Base-by-base conservation (phyloP, 2,329 filamentous ascomycete species). In the Diaporthe destruens region DNA sequence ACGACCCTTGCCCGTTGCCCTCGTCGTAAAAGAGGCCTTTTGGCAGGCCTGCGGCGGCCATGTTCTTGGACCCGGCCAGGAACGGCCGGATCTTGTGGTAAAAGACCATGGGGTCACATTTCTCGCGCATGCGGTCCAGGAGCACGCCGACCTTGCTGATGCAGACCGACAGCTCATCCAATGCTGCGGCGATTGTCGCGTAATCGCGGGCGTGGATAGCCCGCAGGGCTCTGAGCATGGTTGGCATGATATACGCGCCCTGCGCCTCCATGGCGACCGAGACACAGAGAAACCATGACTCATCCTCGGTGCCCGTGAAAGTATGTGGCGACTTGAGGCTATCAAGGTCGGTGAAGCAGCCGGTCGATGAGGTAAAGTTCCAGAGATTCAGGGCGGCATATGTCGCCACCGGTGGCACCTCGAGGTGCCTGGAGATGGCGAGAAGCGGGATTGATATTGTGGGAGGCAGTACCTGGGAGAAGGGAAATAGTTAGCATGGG, bases 281-380 rank as follows among this genome's bases (percentile, higher is more conserved):
- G 74, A 98, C 75, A 49, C 96, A 86, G 77, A 95, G 95, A 83
- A 98, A 98, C 96, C 96, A 98, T 77, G 95, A 94, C 82, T 98
- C 96, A 76, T 97, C 95, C 66, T 92, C 84, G 9, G 94, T 96
- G 34, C 94, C 95, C 6, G 95, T 98, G 78, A 98, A 96, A 16
- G 95, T 97, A 78, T 93, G 88, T 12, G 95, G 86, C 0, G 91
- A 92, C 25, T 88, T 85, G 14, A 98, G 85, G 66, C 92, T 90
- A 72, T 94, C 89, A 12, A 96, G 84, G 72, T 90, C 85, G 75
- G 91, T 88, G 36, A 93, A 89, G 65, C 91, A 87, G 0, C 77
- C 56, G 2, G 81, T 80, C 0, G 76, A 74, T 51, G 92, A 90
- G 74, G 89, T 87, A 83, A 93, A 98, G 83, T 98, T 98, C 95